These are phyloP conservation scores for Mallotus repandus DNA, from an alignment of 441 rosid genomes.

Conservation along the genomic window DNA sequence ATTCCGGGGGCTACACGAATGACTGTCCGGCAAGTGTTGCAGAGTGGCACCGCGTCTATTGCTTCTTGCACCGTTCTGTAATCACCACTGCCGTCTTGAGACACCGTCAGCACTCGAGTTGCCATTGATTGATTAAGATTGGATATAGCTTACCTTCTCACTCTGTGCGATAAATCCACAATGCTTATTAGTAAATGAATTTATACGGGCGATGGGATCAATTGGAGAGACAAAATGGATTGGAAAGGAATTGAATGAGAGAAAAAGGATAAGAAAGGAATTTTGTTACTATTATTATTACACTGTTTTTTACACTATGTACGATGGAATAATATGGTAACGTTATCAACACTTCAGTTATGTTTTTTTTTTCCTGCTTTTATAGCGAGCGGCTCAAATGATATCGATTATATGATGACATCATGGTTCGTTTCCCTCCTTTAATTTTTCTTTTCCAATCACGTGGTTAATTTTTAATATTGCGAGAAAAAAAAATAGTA, in stretches of 20 bases:
- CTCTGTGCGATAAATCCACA: no score
- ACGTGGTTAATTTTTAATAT: no score
- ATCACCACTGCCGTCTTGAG: constrained; percentile 72
- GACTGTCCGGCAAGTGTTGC: constrained; percentile 67
- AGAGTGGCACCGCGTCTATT: constrained; percentile 67
- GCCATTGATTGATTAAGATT: constrained; percentile 33
- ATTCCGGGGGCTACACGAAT: constrained; percentile 81
- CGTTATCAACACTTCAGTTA: no score
- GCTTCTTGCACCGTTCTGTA: constrained; percentile 83
- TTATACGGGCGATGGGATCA: constrained; percentile 18
- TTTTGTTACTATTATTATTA: not conserved
- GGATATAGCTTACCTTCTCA: not conserved
- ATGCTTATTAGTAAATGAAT: not conserved
- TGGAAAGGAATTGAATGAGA: not conserved
- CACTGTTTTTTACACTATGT: no score
- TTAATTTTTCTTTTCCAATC: no score
- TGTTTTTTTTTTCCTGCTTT: no score
- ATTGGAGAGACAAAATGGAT: not conserved
- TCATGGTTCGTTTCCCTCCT: fast-evolving
- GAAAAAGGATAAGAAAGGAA: not conserved
- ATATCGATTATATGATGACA: no score
- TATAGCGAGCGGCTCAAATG: no score
- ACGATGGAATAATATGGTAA: no score
- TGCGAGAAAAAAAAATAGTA: no score
- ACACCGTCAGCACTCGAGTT: constrained; percentile 53